A percentile compares a stretch with the other conserved stretches of the same genome.
Conservation (phyloP, 345 rosid genomes). For the Pelargonium nanum region DNA sequence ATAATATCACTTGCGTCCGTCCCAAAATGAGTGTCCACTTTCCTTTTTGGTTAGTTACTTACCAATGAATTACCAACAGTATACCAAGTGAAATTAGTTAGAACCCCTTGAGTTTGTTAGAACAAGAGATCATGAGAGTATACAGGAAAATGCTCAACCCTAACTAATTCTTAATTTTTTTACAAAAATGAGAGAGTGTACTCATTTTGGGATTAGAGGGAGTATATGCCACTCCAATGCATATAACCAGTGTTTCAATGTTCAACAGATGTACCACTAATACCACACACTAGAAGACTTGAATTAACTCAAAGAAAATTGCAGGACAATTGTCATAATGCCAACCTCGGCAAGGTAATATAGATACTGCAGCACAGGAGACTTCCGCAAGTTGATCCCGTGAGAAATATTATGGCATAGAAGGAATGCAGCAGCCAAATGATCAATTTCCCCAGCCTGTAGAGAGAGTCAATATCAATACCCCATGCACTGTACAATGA, state of each 20-base stretch:
- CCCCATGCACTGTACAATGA: not conserved
- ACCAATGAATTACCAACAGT: no score
- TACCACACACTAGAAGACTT: conserved; percentile 10
- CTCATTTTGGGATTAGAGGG: not conserved
- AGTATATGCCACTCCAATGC: not conserved
- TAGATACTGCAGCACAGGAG: conserved; percentile 98
- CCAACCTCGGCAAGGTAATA: conserved; percentile 90
- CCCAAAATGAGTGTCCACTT: no score
- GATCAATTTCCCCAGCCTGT: conserved; percentile 99
- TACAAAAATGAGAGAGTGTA: no score
- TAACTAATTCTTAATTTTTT: no score
- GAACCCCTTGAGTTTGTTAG: no score
- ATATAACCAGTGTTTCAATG: not conserved
- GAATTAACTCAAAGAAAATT: not conserved
- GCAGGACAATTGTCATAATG: not conserved
- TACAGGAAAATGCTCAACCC: no score
- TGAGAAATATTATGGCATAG: conserved; percentile 90
- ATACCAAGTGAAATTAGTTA: no score
- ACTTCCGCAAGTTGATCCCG: conserved; percentile 90
- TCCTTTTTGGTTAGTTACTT: no score
- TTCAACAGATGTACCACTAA: not conserved
- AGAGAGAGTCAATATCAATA: not conserved
- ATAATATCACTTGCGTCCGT: no score
- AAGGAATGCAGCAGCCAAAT: conserved; percentile 95
- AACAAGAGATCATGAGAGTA: no score